phyloP scores from a whole-genome alignment of 805 yeast species.

The Hanseniaspora valbyensis region DNA sequence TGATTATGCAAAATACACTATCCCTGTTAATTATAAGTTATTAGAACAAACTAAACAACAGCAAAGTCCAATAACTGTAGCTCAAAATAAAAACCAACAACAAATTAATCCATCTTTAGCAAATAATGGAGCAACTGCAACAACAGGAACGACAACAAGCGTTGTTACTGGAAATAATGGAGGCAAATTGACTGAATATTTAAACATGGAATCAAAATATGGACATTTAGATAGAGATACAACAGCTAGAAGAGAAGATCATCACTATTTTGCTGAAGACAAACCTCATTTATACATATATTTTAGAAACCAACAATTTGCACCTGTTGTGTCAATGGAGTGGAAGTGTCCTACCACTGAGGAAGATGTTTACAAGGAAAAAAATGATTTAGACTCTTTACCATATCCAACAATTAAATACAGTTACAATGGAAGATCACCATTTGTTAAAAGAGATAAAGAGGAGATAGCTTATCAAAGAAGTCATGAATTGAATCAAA shows the following conservation, averaged over 20 bases:
- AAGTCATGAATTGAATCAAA: conserved; percentile 7
- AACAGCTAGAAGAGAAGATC: conserved; percentile 70
- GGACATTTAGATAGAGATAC: conserved; percentile 89
- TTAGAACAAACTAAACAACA: conserved; percentile 18
- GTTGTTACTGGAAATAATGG: neutral
- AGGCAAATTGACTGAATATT: conserved; percentile 45
- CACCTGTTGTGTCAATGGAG: conserved; percentile 76
- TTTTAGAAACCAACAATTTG: conserved; percentile 63
- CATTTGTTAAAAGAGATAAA: conserved; percentile 54
- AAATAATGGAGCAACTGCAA: neutral
- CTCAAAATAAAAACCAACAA: conserved; percentile 17
- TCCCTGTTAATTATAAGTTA: neutral
- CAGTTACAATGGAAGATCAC: conserved; percentile 54
- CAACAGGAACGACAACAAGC: conserved; percentile 5
- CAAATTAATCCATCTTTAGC: conserved; percentile 17
- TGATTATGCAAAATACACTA: conserved; percentile 11
- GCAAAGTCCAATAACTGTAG: conserved; percentile 21
- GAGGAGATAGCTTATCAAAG: conserved; percentile 7
- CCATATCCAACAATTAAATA: conserved; percentile 28
- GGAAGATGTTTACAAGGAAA: conserved; percentile 7
- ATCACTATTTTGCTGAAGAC: conserved; percentile 54
- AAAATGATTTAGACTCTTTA: conserved; percentile 17
- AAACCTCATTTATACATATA: conserved; percentile 66
- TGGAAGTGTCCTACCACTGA: conserved; percentile 39
- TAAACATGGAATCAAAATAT: conserved; percentile 71